These are phyloP conservation scores for Talaromyces sp. DNA, from an alignment of 2,329 filamentous ascomycete genomes.

Conservation along the genomic window DNA sequence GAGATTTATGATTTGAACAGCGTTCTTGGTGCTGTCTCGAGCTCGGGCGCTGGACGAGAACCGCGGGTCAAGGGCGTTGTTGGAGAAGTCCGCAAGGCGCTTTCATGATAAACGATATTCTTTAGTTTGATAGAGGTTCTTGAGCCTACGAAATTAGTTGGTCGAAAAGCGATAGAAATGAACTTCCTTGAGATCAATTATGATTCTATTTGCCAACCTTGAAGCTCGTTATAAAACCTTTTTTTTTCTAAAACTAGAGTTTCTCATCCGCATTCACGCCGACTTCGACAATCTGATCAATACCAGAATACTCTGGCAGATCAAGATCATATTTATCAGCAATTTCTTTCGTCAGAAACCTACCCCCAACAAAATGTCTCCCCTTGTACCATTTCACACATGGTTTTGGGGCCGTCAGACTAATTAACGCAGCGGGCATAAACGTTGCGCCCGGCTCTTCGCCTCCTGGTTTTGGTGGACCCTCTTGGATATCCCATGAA, in stretches of 20 bases:
- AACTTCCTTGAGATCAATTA: not conserved
- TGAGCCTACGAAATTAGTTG: not conserved
- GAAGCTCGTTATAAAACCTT: not conserved
- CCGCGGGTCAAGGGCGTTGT: constrained; percentile 57
- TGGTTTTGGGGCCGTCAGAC: constrained; percentile 89
- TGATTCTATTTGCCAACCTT: not conserved
- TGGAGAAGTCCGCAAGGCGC: constrained; percentile 51
- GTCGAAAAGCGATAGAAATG: not conserved
- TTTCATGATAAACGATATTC: constrained; percentile 16
- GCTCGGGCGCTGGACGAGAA: constrained; percentile 50
- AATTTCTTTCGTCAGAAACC: constrained; percentile 75
- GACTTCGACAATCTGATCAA: constrained; percentile 87
- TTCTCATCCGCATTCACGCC: constrained; percentile 32
- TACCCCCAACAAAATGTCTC: constrained; percentile 84
- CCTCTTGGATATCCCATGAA: constrained; percentile 87
- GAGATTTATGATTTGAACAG: constrained; percentile 51
- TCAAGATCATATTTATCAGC: constrained; percentile 83
- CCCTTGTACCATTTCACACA: constrained; percentile 78
- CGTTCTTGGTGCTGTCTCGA: constrained; percentile 44
- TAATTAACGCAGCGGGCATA: constrained; percentile 74
- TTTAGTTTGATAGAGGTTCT: not conserved
- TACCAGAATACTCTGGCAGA: constrained; percentile 73
- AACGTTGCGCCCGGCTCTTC: constrained; percentile 75
- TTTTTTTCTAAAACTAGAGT: constrained; percentile 16
- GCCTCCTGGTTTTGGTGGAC: constrained; percentile 56